Base-by-base conservation (phyloP, 352 stramenopile species). In the Aphanomyces astaci region DNA sequence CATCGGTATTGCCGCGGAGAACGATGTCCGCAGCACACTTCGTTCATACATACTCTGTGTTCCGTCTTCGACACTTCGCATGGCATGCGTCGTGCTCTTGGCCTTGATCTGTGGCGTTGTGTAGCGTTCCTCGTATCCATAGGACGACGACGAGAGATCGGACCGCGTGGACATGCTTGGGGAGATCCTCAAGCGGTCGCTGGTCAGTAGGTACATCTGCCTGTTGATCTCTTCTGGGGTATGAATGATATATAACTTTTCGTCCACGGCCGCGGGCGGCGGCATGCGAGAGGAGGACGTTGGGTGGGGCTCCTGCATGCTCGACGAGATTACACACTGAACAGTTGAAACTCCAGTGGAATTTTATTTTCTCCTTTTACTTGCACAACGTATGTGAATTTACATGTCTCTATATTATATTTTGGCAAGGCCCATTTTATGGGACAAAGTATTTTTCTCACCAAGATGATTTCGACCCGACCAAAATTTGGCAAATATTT, bases 61-160 rank as follows among this genome's bases (percentile, higher is more conserved):
- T 25, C 25, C 25, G 33, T 59, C 51, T 15, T 59, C 51, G 51
- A 27, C 13, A 25, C 19, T 39, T n/a, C 17, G 22, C n/a, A 22
- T 19, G 24, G 11, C 51, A 10, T 22, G 19, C 17, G 7, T 30
- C 22, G 30, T 22, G 51, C 51, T 59, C 27, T 36, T 59, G 22
- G 51, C 22, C 24, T 59, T 59, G 51, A 59, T 30, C 51, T 33
- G 30, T 7, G 51, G 51, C 15, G 51, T 59, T 36, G 51, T 59
- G 30, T 39, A 32, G 7, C 51, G 15, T 25, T 59, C 51, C 33
- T 59, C 51, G 30, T 59, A 59, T 59, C 51, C 51, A 59, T 33
- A 59, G 22, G 30, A 30, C 0, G 51, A 59, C 25, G 51, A 30
- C 17, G 51, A 59, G 22, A 32, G 7, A 13, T 40, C 30, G 33